Evolutionary conservation across 2,329 filamentous ascomycete genomes (phyloP).

Genomic region (Pyrenophora tritici-repentis): DNA sequence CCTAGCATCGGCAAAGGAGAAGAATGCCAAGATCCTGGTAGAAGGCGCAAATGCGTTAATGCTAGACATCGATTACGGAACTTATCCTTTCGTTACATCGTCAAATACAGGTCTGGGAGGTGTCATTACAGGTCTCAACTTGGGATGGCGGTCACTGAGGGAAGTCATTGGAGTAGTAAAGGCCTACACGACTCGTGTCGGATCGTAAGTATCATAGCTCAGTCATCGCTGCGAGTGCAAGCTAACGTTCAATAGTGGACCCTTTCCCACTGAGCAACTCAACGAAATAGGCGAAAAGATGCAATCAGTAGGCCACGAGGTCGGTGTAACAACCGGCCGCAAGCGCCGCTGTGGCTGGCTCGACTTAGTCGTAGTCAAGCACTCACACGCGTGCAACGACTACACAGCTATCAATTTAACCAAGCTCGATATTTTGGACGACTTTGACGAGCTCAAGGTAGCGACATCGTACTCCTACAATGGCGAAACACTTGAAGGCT

Average conservation of each 20-base stretch:
- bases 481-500: conserved; percentile 62
- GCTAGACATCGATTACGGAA: conserved; percentile 64
- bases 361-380: conserved; percentile 71
- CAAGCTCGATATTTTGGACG: conserved; percentile 73
- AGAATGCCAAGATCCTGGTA: conserved; percentile 65
- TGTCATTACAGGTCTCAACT: conserved; percentile 65
- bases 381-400: conserved; percentile 67
- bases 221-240: background rate
- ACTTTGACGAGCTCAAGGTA: conserved; percentile 74
- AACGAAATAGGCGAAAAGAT: conserved; percentile 63
- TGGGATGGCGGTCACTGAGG: conserved; percentile 65
- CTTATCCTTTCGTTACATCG: conserved; percentile 66
- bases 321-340: conserved; percentile 63
- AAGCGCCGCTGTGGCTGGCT: conserved; percentile 68
- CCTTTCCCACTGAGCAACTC: conserved; percentile 70
- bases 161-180: conserved; percentile 70
- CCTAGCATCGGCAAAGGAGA: conserved; percentile 64
- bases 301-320: conserved; percentile 61
- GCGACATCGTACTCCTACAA: conserved; percentile 71
- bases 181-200: conserved; percentile 68
- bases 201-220: conserved; percentile 32
- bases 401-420: conserved; percentile 69
- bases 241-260: conserved; percentile 55
- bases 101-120: conserved; percentile 65
- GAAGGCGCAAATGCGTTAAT: conserved; percentile 73